Conservation (phyloP, 1,139 yeast genomes). For the Candida anutae region DNA sequence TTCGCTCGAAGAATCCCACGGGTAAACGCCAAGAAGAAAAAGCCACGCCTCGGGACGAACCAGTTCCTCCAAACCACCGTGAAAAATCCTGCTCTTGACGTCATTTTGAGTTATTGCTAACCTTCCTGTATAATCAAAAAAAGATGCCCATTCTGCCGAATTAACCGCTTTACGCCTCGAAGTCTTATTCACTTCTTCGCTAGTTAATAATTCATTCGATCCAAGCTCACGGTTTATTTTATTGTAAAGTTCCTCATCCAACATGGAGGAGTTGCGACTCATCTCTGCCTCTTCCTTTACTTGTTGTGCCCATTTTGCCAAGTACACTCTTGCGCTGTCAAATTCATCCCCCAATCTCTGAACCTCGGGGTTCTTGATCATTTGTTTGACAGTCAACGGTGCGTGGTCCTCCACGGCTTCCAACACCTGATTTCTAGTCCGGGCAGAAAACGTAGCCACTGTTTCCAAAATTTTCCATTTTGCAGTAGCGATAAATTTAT, state of each 20-base stretch:
- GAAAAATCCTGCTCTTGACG: slow-evolving; percentile 75
- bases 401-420: slow-evolving; percentile 59
- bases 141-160: slow-evolving; percentile 73
- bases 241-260: slow-evolving; percentile 54
- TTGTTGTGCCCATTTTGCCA: slow-evolving; percentile 96
- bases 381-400: slow-evolving; percentile 55
- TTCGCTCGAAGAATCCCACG: slow-evolving; percentile 75
- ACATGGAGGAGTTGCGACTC: slow-evolving; percentile 50
- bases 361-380: slow-evolving; percentile 74
- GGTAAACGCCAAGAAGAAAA: slow-evolving; percentile 72
- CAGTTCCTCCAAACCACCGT: slow-evolving; percentile 66
- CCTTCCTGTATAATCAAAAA: slow-evolving; percentile 75
- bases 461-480: slow-evolving; percentile 84
- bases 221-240: slow-evolving; percentile 66
- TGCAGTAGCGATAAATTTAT: slow-evolving; percentile 52
- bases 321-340: slow-evolving; percentile 82
- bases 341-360: slow-evolving; percentile 78
- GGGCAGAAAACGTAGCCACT: slow-evolving; percentile 73
- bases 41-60: slow-evolving; percentile 79
- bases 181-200: slow-evolving; percentile 50
- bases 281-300: slow-evolving; percentile 89
- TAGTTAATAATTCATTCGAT: slow-evolving; percentile 48
- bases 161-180: slow-evolving; percentile 62
- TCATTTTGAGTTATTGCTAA: slow-evolving; percentile 66
- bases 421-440: slow-evolving; percentile 52